Evolutionary conservation across 1,284 basidiomycete genomes (phyloP).

Genomic region (Chalciporus sp.): DNA sequence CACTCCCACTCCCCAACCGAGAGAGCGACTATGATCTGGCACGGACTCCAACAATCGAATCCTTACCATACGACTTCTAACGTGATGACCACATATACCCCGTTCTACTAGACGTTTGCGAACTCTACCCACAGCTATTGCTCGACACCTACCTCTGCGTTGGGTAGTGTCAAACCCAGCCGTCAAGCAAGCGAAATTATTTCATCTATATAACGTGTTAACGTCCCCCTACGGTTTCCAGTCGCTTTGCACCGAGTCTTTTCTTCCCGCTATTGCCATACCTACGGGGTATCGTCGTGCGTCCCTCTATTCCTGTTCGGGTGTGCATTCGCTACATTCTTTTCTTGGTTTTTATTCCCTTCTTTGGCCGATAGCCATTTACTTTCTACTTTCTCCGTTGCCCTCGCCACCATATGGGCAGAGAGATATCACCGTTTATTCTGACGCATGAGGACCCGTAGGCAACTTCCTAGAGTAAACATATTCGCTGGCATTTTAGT

Average conservation of each 20-base stretch:
- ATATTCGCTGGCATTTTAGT: constrained; percentile 29
- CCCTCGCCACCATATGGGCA: constrained; percentile 12
- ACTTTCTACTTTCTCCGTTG: constrained; percentile 8
- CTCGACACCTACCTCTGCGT: constrained; percentile 28
- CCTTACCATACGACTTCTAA: constrained; percentile 37
- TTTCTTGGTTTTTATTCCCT: constrained; percentile 27
- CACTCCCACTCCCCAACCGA: constrained; percentile 52
- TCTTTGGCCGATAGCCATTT: constrained; percentile 6
- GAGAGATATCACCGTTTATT: constrained; percentile 10
- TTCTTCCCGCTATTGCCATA: constrained; percentile 21
- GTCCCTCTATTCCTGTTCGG: constrained; percentile 10
- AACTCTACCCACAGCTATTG: constrained; percentile 37
- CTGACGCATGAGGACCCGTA: constrained; percentile 14
- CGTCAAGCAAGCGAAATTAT: constrained; percentile 37
- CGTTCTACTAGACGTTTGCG: constrained; percentile 36
- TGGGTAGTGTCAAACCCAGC: constrained; percentile 25
- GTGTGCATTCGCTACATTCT: constrained; percentile 19
- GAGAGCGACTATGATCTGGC: constrained; percentile 33
- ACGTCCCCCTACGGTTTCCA: constrained; percentile 28
- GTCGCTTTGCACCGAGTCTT: constrained; percentile 29
- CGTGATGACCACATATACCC: constrained; percentile 38
- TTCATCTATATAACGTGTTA: constrained; percentile 39
- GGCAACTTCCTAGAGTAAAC: constrained; percentile 29
- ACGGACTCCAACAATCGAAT: constrained; percentile 20
- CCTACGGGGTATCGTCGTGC: constrained; percentile 21